Base-by-base conservation (phyloP, 345 rosid genomes). In the Mallotus nudiflorus region DNA sequence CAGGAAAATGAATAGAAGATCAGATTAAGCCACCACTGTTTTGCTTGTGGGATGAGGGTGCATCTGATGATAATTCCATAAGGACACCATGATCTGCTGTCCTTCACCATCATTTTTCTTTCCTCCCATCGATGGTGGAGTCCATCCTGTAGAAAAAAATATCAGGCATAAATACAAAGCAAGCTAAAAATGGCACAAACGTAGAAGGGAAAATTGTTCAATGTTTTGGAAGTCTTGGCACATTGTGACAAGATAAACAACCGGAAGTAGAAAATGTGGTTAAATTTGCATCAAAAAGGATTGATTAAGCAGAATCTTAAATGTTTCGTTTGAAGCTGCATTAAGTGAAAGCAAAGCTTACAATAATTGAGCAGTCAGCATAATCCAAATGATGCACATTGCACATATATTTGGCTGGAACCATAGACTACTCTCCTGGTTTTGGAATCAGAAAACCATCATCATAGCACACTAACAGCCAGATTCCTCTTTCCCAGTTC, bases 71-170 rank as follows among this genome's bases (percentile, higher is more conserved):
- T 73, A 91, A 62, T 0, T 84, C 91, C 54, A 57, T 74, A 53
- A 89, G 54, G 5, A 69, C 86, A 46, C 83, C 63, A 82, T 19
- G 35, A 91, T 27, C 18, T 19, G 37, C 56, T 82, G 81, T 91
- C 91, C 82, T 71, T 82, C 58, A 72, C 84, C 1, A 85, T 88
- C 16, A 89, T 45, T 75, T 83, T 78, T 68, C 88, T 86, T 31
- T 86, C 96, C 58, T 82, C 83, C 0, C 81, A 56, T 6, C 91
- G 53, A 3, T 88, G 71, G 78, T 84, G 96, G 59, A 89, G 61
- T 33, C 96, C 96, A 58, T 88, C 96, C 96, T 88, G 73, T 56
- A 46, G 33, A 28, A 42, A 4, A 11, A n/a, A n/a, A n/a, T n/a
- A 45, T 27, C 7, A 64, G 39, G 8, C 5, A 61, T 37, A n/a